phyloP scores from a whole-genome alignment of 305 asterid species.

The Petunia hybrid region DNA sequence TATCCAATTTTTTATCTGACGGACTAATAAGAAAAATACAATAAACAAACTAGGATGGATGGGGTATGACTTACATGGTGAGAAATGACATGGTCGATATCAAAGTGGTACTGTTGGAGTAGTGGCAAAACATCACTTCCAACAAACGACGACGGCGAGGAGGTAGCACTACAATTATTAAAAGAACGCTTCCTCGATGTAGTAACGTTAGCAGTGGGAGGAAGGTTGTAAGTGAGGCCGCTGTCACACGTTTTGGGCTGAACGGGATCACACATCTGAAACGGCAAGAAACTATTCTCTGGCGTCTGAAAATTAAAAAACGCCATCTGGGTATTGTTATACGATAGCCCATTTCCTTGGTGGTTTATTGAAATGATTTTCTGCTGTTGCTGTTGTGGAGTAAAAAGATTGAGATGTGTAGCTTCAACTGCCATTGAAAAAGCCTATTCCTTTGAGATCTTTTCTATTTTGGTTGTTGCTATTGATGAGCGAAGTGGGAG shows the following conservation, averaged over 20 bases:
- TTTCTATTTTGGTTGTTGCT: background rate
- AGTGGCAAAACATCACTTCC: slow-evolving; percentile 57
- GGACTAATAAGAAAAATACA: background rate
- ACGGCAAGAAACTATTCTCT: slow-evolving; percentile 37
- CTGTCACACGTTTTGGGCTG: slow-evolving; percentile 74
- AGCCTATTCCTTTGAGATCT: background rate
- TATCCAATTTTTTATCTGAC: too few species aligned
- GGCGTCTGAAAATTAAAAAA: slow-evolving; percentile 43
- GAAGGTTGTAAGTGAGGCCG: slow-evolving; percentile 55
- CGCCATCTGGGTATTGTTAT: slow-evolving; percentile 47
- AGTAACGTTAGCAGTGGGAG: slow-evolving; percentile 21
- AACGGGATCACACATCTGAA: slow-evolving; percentile 42
- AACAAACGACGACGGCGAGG: slow-evolving; percentile 33
- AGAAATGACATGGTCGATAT: slow-evolving; percentile 66
- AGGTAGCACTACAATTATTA: slow-evolving; percentile 22
- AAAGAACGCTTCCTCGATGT: slow-evolving; percentile 59
- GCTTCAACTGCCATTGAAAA: slow-evolving; percentile 73
- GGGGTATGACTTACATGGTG: slow-evolving; percentile 59
- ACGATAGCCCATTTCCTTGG: slow-evolving; percentile 40
- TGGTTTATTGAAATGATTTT: slow-evolving; percentile 33
- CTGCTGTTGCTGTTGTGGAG: slow-evolving; percentile 46
- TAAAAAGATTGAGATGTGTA: slow-evolving; percentile 56
- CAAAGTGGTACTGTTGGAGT: slow-evolving; percentile 59
- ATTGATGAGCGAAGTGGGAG: slow-evolving; percentile 21
- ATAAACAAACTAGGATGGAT: background rate